These are phyloP conservation scores for Dendrobium catenatum DNA, from an alignment of 106 monocot species.

Conservation along the genomic window DNA sequence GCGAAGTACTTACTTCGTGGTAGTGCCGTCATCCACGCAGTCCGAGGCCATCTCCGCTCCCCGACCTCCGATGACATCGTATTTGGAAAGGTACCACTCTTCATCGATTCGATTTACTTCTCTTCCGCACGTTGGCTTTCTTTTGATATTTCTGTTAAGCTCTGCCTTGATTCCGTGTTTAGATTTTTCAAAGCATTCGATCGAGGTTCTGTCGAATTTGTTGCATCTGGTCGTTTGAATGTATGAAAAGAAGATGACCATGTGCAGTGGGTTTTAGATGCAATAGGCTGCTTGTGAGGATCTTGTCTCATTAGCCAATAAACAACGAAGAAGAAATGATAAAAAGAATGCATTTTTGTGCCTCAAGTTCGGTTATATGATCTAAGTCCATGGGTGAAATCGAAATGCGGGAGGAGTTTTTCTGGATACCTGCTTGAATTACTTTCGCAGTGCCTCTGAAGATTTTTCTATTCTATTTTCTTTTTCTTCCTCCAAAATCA, in stretches of 20 bases:
- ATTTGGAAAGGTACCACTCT: constrained; percentile 60
- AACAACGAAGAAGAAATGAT: too few relatives aligned
- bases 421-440: neutral
- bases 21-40: constrained; percentile 80
- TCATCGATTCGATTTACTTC: too few relatives aligned
- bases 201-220: neutral
- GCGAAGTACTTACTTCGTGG: constrained; percentile 72
- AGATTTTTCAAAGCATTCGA: neutral
- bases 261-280: neutral
- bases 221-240: neutral
- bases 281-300: neutral
- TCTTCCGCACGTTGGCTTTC: neutral
- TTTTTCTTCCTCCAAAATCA: too few relatives aligned
- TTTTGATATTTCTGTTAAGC: neutral
- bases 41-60: constrained; percentile 66
- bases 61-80: constrained; percentile 59
- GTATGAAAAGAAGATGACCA: neutral
- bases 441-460: neutral
- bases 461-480: too few relatives aligned
- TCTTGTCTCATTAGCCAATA: neutral
- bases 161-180: neutral
- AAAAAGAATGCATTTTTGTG: too few relatives aligned
- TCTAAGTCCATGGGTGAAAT: neutral
- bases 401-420: neutral
- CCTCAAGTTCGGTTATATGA: neutral